phyloP scores from a whole-genome alignment of 257 asterid genomes.

The Henckelia pumila region DNA sequence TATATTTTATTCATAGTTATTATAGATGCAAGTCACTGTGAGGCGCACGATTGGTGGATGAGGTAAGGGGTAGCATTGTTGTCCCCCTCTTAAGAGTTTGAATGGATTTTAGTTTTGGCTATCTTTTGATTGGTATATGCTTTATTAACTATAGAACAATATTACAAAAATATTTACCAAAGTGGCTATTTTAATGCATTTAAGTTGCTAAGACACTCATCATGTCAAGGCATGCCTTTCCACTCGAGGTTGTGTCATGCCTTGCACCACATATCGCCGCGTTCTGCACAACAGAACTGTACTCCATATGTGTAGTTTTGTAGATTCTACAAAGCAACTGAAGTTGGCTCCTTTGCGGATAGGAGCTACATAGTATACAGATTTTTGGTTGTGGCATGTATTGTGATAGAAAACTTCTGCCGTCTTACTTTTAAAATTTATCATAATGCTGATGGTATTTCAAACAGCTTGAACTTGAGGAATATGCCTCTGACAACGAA shows the following conservation, averaged over 20 bases:
- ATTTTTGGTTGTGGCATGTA: not conserved
- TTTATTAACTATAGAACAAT: not conserved
- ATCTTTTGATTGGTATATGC: not conserved
- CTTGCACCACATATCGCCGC: not conserved
- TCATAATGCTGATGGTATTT: slow-evolving; percentile 16
- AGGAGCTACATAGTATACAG: not conserved
- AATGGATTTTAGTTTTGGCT: not conserved
- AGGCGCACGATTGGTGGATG: not conserved
- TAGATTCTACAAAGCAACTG: not conserved
- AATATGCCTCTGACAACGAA: slow-evolving; percentile 65
- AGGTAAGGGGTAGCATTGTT: not conserved
- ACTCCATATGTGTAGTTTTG: no score
- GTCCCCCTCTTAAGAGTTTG: not conserved
- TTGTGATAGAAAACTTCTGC: not conserved
- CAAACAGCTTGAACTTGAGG: slow-evolving; percentile 76
- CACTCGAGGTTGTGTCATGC: not conserved
- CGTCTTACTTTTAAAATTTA: not conserved
- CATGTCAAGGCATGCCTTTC: not conserved
- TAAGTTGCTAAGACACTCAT: not conserved
- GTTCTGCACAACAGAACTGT: not conserved
- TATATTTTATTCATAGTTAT: not conserved
- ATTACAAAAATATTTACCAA: no score
- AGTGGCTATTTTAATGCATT: not conserved
- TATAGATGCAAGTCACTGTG: not conserved
- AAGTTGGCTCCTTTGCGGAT: not conserved